Percentiles rank a stretch among this genome's conserved stretches.
Conservation (phyloP, 345 rosid genomes). For the Eucalyptus marginata region DNA sequence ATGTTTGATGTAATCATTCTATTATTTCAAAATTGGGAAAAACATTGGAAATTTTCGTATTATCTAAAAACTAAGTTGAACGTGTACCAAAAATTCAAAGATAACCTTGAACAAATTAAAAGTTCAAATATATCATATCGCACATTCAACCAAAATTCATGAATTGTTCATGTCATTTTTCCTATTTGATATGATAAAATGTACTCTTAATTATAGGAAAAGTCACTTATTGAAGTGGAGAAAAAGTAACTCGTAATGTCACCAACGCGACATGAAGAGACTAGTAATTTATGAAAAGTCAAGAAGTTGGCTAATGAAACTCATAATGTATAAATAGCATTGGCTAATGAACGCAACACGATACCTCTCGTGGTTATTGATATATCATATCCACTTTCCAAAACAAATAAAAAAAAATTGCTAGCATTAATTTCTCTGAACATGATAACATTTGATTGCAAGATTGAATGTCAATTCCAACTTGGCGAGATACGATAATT, state of each 20-base stretch:
- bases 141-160: too few relatives aligned
- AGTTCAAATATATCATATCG: fast-evolving
- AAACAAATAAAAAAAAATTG: neutral
- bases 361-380: fast-evolving
- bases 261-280: fast-evolving
- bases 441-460: fast-evolving
- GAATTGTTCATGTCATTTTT: fast-evolving
- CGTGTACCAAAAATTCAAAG: fast-evolving
- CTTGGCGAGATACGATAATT: fast-evolving
- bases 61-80: fast-evolving
- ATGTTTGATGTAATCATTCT: too few relatives aligned
- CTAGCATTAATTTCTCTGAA: fast-evolving
- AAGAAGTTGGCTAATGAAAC: neutral
- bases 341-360: fast-evolving
- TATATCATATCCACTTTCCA: fast-evolving
- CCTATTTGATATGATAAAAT: neutral
- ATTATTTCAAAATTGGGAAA: too few relatives aligned
- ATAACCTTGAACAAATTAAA: fast-evolving
- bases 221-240: neutral
- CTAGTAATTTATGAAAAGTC: neutral
- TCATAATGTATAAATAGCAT: fast-evolving
- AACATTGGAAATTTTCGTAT: too few relatives aligned
- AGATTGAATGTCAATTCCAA: neutral
- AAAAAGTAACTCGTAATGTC: neutral
- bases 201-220: neutral